Conservation (phyloP, 176 grass and related monocot species). For the Alloteropsis semialata region DNA sequence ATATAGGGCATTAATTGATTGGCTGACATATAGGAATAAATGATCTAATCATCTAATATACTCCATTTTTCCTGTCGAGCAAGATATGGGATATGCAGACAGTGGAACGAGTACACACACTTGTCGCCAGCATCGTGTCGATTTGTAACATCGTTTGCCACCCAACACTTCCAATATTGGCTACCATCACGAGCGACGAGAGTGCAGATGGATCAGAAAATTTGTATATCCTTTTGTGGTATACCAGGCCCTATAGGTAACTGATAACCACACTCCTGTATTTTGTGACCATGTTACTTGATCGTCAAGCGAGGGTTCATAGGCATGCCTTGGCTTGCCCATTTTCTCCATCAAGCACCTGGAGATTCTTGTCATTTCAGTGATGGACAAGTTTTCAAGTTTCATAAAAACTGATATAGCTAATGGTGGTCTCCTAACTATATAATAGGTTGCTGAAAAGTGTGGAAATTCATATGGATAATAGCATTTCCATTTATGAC, state of each 20-base stretch:
- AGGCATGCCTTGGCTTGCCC: too few relatives aligned
- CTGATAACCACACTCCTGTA: not conserved
- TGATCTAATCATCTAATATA: too few relatives aligned
- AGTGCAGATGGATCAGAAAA: not conserved
- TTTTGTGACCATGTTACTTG: not conserved
- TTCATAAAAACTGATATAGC: not conserved
- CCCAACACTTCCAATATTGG: not conserved
- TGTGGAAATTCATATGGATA: not conserved
- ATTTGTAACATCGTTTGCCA: not conserved
- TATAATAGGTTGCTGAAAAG: not conserved
- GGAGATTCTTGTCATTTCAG: not conserved
- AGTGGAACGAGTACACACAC: too few relatives aligned
- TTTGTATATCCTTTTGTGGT: not conserved
- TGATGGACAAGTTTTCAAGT: not conserved
- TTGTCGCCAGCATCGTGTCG: too few relatives aligned
- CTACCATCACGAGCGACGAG: not conserved
- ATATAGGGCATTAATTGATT: too few relatives aligned
- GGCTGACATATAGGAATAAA: too few relatives aligned
- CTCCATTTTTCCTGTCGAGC: too few relatives aligned
- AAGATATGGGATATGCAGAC: too few relatives aligned
- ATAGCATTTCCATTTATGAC: fast-evolving
- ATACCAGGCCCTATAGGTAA: not conserved
- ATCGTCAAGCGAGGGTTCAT: too few relatives aligned
- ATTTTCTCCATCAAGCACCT: too few relatives aligned
- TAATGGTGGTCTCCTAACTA: not conserved